These are phyloP conservation scores for Pascua sp. DNA, from an alignment of 1,284 basidiomycete species.

Conservation along the genomic window DNA sequence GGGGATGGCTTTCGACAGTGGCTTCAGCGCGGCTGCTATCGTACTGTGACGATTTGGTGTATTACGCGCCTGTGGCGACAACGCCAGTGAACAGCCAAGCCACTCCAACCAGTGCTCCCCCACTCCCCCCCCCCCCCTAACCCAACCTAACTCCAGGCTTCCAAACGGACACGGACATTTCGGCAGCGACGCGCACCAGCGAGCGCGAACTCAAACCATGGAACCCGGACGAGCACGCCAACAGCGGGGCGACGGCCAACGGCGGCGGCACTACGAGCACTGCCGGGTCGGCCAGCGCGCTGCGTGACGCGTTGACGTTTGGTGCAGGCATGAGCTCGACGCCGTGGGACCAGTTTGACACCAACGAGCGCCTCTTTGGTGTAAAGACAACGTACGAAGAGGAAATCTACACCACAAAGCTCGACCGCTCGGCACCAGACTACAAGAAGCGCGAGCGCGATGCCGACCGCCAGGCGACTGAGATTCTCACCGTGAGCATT, in stretches of 20 bases:
- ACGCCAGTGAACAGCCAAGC: no score
- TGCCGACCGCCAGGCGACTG: conserved; percentile 82
- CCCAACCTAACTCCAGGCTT: conserved; percentile 58
- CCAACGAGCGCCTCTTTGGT: conserved; percentile 89
- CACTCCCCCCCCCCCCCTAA: no score
- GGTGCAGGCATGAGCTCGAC: conserved; percentile 28
- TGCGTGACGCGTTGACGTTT: conserved; percentile 42
- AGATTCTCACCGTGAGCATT: conserved; percentile 69
- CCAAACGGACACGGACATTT: conserved; percentile 84
- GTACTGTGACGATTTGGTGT: no score
- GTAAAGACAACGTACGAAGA: conserved; percentile 90
- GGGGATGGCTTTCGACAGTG: no score
- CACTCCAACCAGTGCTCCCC: no score
- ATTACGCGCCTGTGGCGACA: no score
- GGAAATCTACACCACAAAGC: conserved; percentile 89
- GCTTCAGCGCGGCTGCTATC: no score
- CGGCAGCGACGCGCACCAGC: conserved; percentile 48
- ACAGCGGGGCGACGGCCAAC: conserved; percentile 24
- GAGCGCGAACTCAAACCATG: conserved; percentile 84
- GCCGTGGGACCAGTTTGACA: conserved; percentile 93
- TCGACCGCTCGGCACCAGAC: conserved; percentile 78
- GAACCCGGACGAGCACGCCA: conserved; percentile 52
- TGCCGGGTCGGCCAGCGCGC: conserved; percentile 4
- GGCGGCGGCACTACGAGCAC: conserved; percentile 15
- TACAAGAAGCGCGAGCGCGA: conserved; percentile 77